These are phyloP conservation scores for Yamadazyma buinensis DNA, from an alignment of 1,139 yeast genomes.

Conservation along the genomic window DNA sequence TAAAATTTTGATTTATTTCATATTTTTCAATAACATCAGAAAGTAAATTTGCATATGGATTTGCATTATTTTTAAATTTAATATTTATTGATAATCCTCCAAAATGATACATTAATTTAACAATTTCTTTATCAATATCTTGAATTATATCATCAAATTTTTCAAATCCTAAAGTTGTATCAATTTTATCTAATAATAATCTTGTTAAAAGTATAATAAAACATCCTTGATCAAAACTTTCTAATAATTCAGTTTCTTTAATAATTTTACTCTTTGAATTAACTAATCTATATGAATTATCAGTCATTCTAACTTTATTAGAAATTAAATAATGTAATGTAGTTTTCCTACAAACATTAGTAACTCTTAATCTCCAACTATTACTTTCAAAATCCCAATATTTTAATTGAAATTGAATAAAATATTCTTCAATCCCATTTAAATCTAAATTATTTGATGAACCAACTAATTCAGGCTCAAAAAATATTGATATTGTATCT, in stretches of 20 bases:
- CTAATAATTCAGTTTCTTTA: constrained; percentile 24
- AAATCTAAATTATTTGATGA: constrained; percentile 18
- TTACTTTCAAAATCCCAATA: constrained; percentile 22
- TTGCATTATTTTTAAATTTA: constrained; percentile 8
- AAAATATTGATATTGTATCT: constrained; percentile 28
- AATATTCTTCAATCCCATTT: constrained; percentile 20
- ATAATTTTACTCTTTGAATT: constrained; percentile 20
- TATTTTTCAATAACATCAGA: constrained; percentile 14
- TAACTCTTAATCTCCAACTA: constrained; percentile 25
- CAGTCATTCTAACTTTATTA: constrained; percentile 15
- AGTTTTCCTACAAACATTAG: constrained; percentile 28
- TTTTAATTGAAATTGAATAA: constrained; percentile 29
- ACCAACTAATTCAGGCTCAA: constrained; percentile 29
- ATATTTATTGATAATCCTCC: constrained; percentile 25
- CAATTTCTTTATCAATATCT: constrained; percentile 24
- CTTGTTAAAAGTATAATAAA: constrained; percentile 31
- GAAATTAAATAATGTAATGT: constrained; percentile 21
- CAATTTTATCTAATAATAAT: constrained; percentile 30
- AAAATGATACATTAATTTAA: constrained; percentile 28
- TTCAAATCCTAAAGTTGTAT: constrained; percentile 33
- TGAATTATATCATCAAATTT: constrained; percentile 25
- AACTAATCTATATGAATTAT: constrained; percentile 13
- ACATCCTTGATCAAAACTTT: constrained; percentile 29
- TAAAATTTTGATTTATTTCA: constrained; percentile 24
- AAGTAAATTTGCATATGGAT: constrained; percentile 22